Base-by-base conservation (phyloP, 23 red algal species). In the Gracilaria vermiculophylla region DNA sequence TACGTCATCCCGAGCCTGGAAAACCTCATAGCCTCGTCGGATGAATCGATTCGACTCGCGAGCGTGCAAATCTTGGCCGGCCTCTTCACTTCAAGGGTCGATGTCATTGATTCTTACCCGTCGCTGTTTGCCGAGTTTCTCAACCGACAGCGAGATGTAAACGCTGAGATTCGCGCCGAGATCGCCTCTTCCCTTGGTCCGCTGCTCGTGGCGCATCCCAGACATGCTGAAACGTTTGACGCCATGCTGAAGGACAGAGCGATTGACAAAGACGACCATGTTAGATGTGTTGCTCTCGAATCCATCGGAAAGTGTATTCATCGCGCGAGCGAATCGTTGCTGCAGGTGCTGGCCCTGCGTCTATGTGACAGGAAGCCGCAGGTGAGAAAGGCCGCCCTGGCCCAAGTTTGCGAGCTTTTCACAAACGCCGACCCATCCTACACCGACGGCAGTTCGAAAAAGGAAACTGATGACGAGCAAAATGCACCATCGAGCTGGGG, bases 1-100 rank as follows among this genome's bases (percentile, higher is more conserved):
- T 91, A 91, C 45, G 87, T 81, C 54, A 69, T 91, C 47, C 87
- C 87, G 10, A 91, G 66, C 66, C 44, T 91, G 34, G 74, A 91
- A 25, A 51, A 40, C 17, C 75, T 51, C 5, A 57, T 91, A 45
- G 70, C 35, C 13, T 78, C 87, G 42, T 27, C 74, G 16, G 87
- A 91, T 54, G 56, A 72, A 28, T 25, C 9, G 14, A 66, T 71
- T 45, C 73, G 87, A 55, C 58, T 78, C 1, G 75, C 61, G 49
- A 73, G 54, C 62, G 87, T 81, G 8, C 74, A 75, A 21, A 45
- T 91, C 9, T 60, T 91, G 5, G 50, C 87, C 11, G 23, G 60
- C 20, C 45, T 91, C 12, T 81, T 91, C 75, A 80, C 87, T 2
- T 70, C 87, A 10, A 57, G 75, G 43, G 33, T 58, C 51, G 61